Conservation (phyloP, 139 green algal genomes). For the Mesotaenium endlicherianum region DNA sequence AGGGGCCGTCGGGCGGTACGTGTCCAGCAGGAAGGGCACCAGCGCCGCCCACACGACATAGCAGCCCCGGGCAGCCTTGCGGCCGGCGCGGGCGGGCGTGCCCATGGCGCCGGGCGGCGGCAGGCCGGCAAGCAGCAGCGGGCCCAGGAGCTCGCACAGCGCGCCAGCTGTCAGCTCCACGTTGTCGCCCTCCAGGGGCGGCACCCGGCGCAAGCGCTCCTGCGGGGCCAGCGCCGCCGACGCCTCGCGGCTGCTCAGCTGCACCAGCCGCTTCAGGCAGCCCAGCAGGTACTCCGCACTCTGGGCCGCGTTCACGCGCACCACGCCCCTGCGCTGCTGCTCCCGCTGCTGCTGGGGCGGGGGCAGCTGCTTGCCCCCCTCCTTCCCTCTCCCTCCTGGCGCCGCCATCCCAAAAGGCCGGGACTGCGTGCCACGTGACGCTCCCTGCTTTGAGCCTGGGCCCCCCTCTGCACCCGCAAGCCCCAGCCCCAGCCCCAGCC, state of each 20-base stretch:
- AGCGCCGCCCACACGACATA: constrained; percentile 49
- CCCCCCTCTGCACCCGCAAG: background rate
- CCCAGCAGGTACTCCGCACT: constrained; percentile 57
- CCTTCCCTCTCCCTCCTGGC: background rate
- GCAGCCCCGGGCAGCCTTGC: background rate
- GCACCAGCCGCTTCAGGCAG: constrained; percentile 64
- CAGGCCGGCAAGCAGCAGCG: constrained; percentile 15
- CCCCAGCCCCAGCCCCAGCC: background rate
- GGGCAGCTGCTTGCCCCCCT: background rate
- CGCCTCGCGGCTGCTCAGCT: background rate
- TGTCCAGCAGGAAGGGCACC: constrained; percentile 44
- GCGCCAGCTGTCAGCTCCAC: constrained; percentile 49
- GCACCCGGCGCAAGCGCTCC: background rate
- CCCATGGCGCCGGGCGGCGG: constrained; percentile 16
- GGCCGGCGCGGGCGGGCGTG: background rate
- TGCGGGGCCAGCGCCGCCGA: background rate
- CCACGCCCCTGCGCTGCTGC: background rate
- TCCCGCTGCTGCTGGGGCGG: constrained; percentile 4
- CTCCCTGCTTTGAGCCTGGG: background rate
- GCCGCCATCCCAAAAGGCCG: background rate
- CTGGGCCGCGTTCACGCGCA: background rate
- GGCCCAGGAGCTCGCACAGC: constrained; percentile 33
- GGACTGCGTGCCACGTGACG: background rate
- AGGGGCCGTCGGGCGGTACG: background rate
- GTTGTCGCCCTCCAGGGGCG: constrained; percentile 45